Base-by-base conservation (phyloP, 169 alveolate genomes). In the Plasmodium berghei region DNA sequence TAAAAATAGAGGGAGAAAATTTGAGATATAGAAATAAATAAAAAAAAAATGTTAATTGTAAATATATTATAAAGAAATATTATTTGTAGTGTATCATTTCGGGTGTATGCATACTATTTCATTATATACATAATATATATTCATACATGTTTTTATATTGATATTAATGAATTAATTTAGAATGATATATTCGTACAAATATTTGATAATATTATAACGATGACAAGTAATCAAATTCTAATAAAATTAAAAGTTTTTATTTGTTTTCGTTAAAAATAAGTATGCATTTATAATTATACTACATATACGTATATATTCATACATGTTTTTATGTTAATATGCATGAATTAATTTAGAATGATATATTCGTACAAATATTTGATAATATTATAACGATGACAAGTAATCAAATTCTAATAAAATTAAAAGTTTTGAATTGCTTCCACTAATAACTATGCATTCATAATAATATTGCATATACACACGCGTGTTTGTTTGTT, bases 1-100 rank as follows among this genome's bases (percentile, higher is more conserved):
- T 46, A 40, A 28, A 72, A 54, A 72, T 55, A 26, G 70, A 72
- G 70, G 56, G 86, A 54, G 62, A 54, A 61, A 72, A 72, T 14
- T 14, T 72, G 48, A 72, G 8, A 28, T 26, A 9, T 42, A 5
- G 42, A 55, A 72, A 45, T 26, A 72, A 72, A n/a, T 16, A 52
- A 72, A 71, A 71, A 24, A 55, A 9, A 14, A 72, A 55, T 16
- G 54, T 55, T 26, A 54, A 42, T 16, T 72, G 20, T 55, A 46
- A 16, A 45, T 56, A 42, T 9, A 55, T 49, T 72, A 42, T 45
- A 72, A 72, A 72, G 66, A 72, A 54, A 26, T 26, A 18, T 3
- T 20, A 55, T 46, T 72, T 72, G 56, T 72, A 20, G 28, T 72
- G 54, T 72, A 12, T 72, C 40, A 20, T 72, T 55, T 22, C 49